phyloP scores from a whole-genome alignment of 768 basidiomycete species.

The Kwoniella bestiolae region DNA sequence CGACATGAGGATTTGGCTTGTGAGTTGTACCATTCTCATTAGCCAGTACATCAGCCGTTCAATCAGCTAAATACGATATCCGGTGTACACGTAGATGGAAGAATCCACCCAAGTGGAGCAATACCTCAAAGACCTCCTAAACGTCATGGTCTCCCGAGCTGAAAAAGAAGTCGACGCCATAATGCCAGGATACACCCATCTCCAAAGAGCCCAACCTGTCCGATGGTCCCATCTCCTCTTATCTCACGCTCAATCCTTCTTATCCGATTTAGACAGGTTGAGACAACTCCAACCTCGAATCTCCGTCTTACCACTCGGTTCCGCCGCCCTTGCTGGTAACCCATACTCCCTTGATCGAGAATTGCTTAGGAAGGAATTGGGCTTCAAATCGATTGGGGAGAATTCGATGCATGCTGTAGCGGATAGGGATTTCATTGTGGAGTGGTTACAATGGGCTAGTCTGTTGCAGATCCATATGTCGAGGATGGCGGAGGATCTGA shows the following conservation, averaged over 20 bases:
- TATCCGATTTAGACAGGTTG: conserved; percentile 83
- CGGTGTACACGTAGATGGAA: conserved; percentile 60
- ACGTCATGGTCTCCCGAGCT: conserved; percentile 87
- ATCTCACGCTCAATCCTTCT: conserved; percentile 91
- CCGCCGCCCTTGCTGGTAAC: conserved; percentile 94
- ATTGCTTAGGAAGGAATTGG: conserved; percentile 86
- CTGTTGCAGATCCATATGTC: conserved; percentile 92
- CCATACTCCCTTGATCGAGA: conserved; percentile 93
- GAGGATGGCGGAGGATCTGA: conserved; percentile 91
- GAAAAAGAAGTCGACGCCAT: conserved; percentile 89
- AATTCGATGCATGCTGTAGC: conserved; percentile 97
- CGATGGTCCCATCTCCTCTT: conserved; percentile 97
- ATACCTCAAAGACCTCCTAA: conserved; percentile 75
- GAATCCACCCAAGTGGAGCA: conserved; percentile 70
- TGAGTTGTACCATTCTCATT: conserved; percentile 27
- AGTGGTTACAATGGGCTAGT: conserved; percentile 96
- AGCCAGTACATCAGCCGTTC: not conserved
- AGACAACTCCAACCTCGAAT: conserved; percentile 83
- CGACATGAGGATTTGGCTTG: conserved; percentile 95
- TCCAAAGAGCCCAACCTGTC: conserved; percentile 96
- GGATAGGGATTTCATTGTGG: conserved; percentile 95
- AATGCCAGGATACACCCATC: conserved; percentile 95
- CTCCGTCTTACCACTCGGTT: conserved; percentile 90
- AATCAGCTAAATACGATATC: not conserved
- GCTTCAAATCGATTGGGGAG: conserved; percentile 84